A percentile compares a stretch with the other conserved stretches of the same genome.
These are phyloP conservation scores for Cryptococcus amylolentus DNA, from an alignment of 1,284 basidiomycete genomes.

Conservation along the genomic window DNA sequence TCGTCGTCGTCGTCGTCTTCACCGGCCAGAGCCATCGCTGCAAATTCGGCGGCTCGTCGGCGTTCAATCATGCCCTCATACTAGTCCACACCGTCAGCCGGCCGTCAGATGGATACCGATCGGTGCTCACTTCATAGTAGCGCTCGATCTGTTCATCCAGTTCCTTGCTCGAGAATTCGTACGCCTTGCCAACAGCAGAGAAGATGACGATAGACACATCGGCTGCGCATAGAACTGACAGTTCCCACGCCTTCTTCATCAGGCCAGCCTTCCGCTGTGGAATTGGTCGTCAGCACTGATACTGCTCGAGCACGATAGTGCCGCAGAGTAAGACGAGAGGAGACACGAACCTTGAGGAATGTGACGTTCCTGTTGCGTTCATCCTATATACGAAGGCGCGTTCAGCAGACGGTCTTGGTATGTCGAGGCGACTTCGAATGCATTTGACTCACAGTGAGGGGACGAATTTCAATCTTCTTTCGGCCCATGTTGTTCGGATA, in stretches of 20 bases:
- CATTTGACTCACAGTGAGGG: constrained; percentile 38
- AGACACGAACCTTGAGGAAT: constrained; percentile 40
- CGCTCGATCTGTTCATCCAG: constrained; percentile 45
- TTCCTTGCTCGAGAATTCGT: constrained; percentile 46
- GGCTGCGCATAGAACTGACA: constrained; percentile 47
- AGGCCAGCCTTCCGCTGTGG: constrained; percentile 47
- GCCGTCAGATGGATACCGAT: neutral
- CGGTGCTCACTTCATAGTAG: constrained; percentile 40
- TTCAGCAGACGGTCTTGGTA: neutral
- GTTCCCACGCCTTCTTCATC: constrained; percentile 52
- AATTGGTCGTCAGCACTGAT: neutral
- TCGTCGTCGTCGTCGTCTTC: constrained; percentile 47
- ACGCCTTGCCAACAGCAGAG: constrained; percentile 43
- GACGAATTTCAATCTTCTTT: constrained; percentile 51
- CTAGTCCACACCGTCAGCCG: constrained; percentile 14
- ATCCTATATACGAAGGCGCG: constrained; percentile 26
- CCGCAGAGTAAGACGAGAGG: neutral
- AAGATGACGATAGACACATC: constrained; percentile 50
- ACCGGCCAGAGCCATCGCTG: constrained; percentile 40
- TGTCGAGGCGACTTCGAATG: neutral
- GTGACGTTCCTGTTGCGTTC: constrained; percentile 50
- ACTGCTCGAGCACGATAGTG: neutral
- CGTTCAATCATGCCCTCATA: constrained; percentile 50
- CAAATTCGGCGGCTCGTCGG: constrained; percentile 46
- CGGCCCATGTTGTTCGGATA: constrained; percentile 36